Base-by-base conservation (phyloP, 2,329 filamentous ascomycete species). In the Fusarium abutilonis region DNA sequence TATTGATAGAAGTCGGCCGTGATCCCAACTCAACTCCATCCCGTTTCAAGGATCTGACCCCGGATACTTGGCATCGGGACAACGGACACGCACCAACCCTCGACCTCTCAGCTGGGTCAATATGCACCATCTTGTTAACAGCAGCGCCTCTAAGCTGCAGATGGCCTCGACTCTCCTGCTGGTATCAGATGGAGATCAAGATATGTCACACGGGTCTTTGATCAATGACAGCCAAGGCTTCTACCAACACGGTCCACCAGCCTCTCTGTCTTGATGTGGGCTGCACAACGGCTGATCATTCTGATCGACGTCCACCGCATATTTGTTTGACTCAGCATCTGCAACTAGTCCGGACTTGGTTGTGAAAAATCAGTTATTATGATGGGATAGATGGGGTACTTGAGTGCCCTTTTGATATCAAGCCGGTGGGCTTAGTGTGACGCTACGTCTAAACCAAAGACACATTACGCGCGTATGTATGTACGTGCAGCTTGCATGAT, bases 71-170 rank as follows among this genome's bases (percentile, higher is more conserved):
- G 29, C 52, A 26, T 45, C 21, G 35, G 42, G 10, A 47, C 48
- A 36, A 48, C 55, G 50, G 45, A 51, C 34, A 29, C 19, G 41
- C 55, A 39, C 51, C 51, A 47, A 61, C 60, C 60, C 60, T 64
- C 50, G 60, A 64, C 60, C 55, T 45, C 60, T 64, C 50, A 64
- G 60, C 60, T 64, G 60, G 41, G 42, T 61, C 60, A 64, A 64
- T 60, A 44, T 60, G 46, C 60, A 64, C 55, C 55, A 60, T 48
- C 28, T 60, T 38, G 31, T 43, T 34, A 48, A n/a, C 9, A n/a
- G 31, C 36, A 21, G 55, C 35, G 60, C 60, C 60, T 52, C 60
- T 51, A 52, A 64, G 49, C 60, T 64, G 60, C 60, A 64, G 60
- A 32, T 64, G 60, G 54, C 40, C 39, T 63, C 45, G 53, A 38